Evolutionary conservation across 148 eudicot genomes (phyloP), one percentile per base, ranked within the genome.

Genomic region (Fallopia convolvulus): DNA sequence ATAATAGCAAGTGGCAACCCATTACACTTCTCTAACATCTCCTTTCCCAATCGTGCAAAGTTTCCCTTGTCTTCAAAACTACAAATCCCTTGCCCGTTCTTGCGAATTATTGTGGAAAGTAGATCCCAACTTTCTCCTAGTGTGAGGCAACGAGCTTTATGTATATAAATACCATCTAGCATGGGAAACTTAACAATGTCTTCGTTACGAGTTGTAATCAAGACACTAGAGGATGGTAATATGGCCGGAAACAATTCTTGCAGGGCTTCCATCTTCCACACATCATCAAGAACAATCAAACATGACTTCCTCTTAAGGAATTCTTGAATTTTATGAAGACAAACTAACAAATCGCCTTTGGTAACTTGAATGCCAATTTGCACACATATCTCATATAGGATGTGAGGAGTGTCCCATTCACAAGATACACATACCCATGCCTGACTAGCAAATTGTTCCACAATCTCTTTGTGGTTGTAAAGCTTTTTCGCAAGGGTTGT

Each of bases 341-440:
- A 32, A 18, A 65, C 0, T 4, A 18, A n/a, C 1, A 1, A 32
- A 32, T 65, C 70, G 4, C 8, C 41, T 65, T 65, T 65, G 10
- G 41, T 18, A 65, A 65, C 41, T 32, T 30, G 40, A 65, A 65
- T 13, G 3, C 70, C 70, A 12, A 65, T 13, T 4, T 30, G 40
- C 41, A 32, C 41, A 65, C 70, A 65, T 65, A 65, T 65, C 40
- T 65, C 18, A 30, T 30, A 41, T 65, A 65, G 70, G n/a, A 65
- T 41, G 41, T 13, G 18, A 30, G 70, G 40, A 65, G 70, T 65
- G 41, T 32, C 41, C 41, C 70, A 52, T 13, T 80, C 76, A 4
- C 76, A 70, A 26, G 85, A 80, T 50, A 83, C 42, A 44, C 60
- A 70, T 33, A 44, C 78, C 85, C 82, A 83, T 4, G 78, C 85